Evolutionary conservation across 192 early-diverging fungal genomes (phyloP), one percentile per base, ranked within the genome.

Genomic region (Backusella morwellensis): DNA sequence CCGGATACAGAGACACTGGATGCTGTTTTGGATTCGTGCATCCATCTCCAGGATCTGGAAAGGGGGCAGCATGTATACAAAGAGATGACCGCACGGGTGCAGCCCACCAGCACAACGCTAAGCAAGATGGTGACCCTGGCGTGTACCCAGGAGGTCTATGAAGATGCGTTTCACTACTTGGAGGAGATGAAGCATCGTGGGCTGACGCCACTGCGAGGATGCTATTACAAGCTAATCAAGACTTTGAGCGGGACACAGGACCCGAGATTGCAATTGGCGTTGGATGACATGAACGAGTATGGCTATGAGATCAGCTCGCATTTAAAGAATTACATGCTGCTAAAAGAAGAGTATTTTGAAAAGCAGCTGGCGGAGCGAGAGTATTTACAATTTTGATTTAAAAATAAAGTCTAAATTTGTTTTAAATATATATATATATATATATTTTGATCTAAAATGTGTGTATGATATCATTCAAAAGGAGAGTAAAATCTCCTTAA

Each of bases 131-230:
- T 94, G 6, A 74, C 75, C 14, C 50, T 89, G 19, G 83, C 85
- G 26, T 83, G 84, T 44, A 79, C 80, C 0, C 85, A 91, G 75
- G 82, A 84, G 72, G 88, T 91, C 11, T 94, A 92, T 72, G 91
- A 94, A 77, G 91, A 90, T 41, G 92, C 90, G 17, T 94, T 94
- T 70, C 78, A 85, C 56, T 94, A 92, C 67, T 75, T 94, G 52
- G 91, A 92, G 72, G 83, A 92, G 56, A 91, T 92, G 90, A 90
- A 90, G 77, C 82, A 86, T 23, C 77, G 82, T 21, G 80, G 81
- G 72, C 85, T 90, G 72, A 80, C 87, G 35, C 93, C 93, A 3
- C 74, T 72, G 6, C 85, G 86, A 78, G 77, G 80, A 0, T 86
- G 85, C 3, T 91, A 92, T 72, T 80, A 87, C 11, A 76, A 73